Conservation (phyloP, 1,284 basidiomycete genomes). For the Puccinia novopanici region DNA sequence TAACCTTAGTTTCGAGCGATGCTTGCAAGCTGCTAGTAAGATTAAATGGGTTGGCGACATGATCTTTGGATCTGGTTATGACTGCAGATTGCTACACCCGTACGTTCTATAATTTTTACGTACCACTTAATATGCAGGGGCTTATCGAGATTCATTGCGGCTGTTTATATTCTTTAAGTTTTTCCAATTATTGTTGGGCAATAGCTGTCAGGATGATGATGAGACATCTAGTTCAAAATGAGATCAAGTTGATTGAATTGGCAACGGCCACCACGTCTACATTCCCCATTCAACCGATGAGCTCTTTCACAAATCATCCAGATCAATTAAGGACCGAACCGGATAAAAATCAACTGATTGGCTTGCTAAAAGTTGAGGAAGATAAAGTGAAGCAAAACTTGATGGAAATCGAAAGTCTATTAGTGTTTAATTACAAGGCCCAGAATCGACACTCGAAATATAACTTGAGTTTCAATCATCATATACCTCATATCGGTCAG, state of each 20-base stretch:
- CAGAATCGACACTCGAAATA: constrained; percentile 8
- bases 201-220: constrained; percentile 31
- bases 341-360: not conserved
- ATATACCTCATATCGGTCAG: constrained; percentile 1
- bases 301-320: not conserved
- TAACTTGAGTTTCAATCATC: not conserved
- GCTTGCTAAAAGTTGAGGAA: constrained; percentile 14
- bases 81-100: constrained; percentile 40
- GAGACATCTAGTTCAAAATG: constrained; percentile 22
- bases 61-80: constrained; percentile 15
- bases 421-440: not conserved
- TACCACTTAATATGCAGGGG: not conserved
- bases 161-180: constrained; percentile 20
- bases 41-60: constrained; percentile 11
- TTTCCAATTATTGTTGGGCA: constrained; percentile 36
- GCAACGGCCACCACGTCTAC: constrained; percentile 5
- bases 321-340: not conserved
- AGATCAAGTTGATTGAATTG: constrained; percentile 32
- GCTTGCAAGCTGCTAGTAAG: constrained; percentile 24
- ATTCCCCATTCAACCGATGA: not conserved
- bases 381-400: constrained; percentile 14
- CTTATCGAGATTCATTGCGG: not conserved
- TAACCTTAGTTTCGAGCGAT: constrained; percentile 18
- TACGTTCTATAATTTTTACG: not conserved
- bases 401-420: constrained; percentile 14